A percentile compares a stretch with the other conserved stretches of the same genome.
phyloP scores from a whole-genome alignment of 768 basidiomycete species.

The Rhodotorula toruloides region DNA sequence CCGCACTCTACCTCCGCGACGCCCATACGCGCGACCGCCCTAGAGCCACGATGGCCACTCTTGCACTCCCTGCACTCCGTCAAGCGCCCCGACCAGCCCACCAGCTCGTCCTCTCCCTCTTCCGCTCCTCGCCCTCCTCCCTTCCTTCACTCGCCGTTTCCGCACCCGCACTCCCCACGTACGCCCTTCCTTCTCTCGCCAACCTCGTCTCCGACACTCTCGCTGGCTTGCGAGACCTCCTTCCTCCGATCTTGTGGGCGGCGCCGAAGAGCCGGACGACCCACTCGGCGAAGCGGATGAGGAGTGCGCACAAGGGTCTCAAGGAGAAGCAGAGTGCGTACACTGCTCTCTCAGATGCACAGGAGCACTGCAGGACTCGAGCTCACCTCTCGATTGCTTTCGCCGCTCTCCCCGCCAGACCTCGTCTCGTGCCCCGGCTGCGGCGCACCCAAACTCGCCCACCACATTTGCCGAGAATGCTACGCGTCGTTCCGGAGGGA shows the following conservation, averaged over 20 bases:
- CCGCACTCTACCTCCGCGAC: too few species aligned
- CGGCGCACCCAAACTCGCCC: constrained; percentile 78
- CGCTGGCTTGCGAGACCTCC: constrained; percentile 58
- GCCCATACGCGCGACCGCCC: too few species aligned
- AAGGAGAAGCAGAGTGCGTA: constrained; percentile 83
- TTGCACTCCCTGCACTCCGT: constrained; percentile 1
- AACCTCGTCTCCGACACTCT: constrained; percentile 29
- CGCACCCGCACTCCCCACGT: constrained; percentile 3
- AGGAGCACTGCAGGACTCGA: background rate
- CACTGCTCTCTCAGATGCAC: background rate
- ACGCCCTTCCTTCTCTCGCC: constrained; percentile 3
- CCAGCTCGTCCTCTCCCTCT: constrained; percentile 11
- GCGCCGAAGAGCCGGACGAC: constrained; percentile 92
- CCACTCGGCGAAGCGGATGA: constrained; percentile 91
- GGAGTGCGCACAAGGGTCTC: constrained; percentile 85
- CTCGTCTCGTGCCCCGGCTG: constrained; percentile 87
- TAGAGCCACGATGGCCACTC: constrained; percentile 29
- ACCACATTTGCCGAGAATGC: constrained; percentile 77
- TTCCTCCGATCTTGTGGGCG: constrained; percentile 81
- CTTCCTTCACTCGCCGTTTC: background rate
- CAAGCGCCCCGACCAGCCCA: constrained; percentile 1
- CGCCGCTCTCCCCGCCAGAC: constrained; percentile 52
- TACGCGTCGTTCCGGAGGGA: constrained; percentile 63
- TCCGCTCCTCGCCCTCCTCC: background rate
- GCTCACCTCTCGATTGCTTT: background rate